Evolutionary conservation across 345 rosid species (phyloP).

Genomic region (Eucalyptus curtisii): DNA sequence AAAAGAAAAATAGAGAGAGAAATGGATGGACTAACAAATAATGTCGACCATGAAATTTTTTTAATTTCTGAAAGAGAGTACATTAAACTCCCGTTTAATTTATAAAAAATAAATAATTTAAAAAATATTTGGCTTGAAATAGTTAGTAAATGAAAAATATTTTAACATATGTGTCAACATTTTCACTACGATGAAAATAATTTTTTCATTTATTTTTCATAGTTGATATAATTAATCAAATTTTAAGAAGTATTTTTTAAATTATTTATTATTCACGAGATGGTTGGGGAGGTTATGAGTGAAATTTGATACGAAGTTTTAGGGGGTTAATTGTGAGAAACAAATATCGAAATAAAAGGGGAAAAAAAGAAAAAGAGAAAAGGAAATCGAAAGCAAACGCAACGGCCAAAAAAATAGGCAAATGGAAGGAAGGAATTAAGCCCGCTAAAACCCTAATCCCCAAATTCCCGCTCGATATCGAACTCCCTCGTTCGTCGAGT

Average conservation of each 20-base stretch:
- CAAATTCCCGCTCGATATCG: not conserved
- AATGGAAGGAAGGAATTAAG: not conserved
- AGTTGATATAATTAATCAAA: too few species aligned
- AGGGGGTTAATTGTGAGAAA: not conserved
- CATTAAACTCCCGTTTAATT: too few species aligned
- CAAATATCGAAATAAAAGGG: not conserved
- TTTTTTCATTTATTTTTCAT: too few species aligned
- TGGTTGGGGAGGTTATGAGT: too few species aligned
- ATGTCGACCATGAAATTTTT: not conserved
- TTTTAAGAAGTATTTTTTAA: too few species aligned
- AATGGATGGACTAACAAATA: not conserved
- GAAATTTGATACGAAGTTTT: not conserved
- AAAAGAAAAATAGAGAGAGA: not conserved
- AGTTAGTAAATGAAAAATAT: accelerated
- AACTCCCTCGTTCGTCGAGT: not conserved
- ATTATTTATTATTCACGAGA: too few species aligned
- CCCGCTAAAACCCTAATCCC: not conserved
- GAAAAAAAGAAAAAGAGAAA: not conserved
- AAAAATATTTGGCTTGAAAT: too few species aligned
- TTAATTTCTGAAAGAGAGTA: not conserved
- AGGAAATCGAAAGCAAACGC: not conserved
- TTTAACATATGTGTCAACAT: too few species aligned
- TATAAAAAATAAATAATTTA: too few species aligned
- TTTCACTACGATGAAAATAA: too few species aligned
- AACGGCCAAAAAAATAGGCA: not conserved